Evolutionary conservation across 805 yeast genomes (phyloP), one percentile per base, ranked within the genome.

Genomic region (Nakazawaea ambrosiae): DNA sequence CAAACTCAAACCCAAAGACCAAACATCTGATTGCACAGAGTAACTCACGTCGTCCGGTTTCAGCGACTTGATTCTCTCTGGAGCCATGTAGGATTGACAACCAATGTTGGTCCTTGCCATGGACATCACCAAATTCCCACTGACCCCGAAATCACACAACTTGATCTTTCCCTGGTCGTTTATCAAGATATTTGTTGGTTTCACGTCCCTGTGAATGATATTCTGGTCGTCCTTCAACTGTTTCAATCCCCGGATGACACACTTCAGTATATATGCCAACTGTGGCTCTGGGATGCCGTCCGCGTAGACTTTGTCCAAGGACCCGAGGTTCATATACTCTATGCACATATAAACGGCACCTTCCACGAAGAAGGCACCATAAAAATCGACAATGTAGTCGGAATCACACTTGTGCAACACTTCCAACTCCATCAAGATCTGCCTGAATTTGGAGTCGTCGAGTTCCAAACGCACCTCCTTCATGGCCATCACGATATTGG

Each of bases 281-380:
- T 81, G 81, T 5, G 78, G 73, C 55, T 90, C 98, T 45, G 80
- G 82, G 23, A 83, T 66, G 29, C 89, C 87, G 33, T 63, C 66
- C 3, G 78, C 81, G 58, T 88, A 90, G 12, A 89, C 68, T 53
- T 83, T 85, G 60, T 90, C 96, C 42, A 90, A 63, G 0, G 96
- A 86, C 0, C 96, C 96, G 33, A 96, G 97, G 57, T 87, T 94
- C 98, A 90, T 90, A 57, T 79, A 86, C 61, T 90, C 98, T 74
- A 90, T 90, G 62, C 97, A 92, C 86, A 90, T 87, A 61, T 89
- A 92, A 20, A 90, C 98, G 1, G 97, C 96, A 33, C 97, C 96
- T 60, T 92, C 98, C 23, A 87, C 87, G 54, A 90, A 92, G 54
- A 90, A 90, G 1, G 98, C 98, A 30, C 98, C 98, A 54, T 85